Evolutionary conservation across 768 basidiomycete species (phyloP).

Genomic region (Tephrocybe sp.): DNA sequence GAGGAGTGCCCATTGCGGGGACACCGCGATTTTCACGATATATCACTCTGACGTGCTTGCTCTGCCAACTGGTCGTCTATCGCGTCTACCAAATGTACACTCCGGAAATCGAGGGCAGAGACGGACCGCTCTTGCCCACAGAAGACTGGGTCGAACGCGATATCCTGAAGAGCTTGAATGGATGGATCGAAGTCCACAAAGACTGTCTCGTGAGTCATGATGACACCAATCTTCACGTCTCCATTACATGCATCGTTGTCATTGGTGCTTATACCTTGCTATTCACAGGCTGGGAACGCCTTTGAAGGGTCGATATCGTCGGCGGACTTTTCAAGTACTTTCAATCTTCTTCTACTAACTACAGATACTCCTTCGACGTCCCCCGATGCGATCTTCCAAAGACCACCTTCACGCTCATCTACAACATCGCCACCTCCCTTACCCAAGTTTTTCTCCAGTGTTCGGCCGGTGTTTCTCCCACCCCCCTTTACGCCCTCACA

Average conservation of each 20-base stretch:
- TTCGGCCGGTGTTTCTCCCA: conserved; percentile 68
- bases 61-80: conserved; percentile 66
- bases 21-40: conserved; percentile 55
- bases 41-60: conserved; percentile 66
- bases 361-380: conserved; percentile 24
- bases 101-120: conserved; percentile 56
- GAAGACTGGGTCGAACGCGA: conserved; percentile 80
- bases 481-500: conserved; percentile 79
- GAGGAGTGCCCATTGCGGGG: conserved; percentile 39
- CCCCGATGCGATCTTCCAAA: conserved; percentile 23
- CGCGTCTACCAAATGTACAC: conserved; percentile 65
- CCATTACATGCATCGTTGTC: conserved; percentile 3
- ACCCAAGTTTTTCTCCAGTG: conserved; percentile 45
- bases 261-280: conserved; percentile 4
- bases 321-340: conserved; percentile 42
- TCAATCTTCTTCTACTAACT: conserved; percentile 46
- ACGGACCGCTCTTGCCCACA: conserved; percentile 66
- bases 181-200: conserved; percentile 74
- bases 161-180: conserved; percentile 61
- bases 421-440: conserved; percentile 27
- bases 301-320: conserved; percentile 39
- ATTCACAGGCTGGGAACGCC: conserved; percentile 36
- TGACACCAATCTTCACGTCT: conserved; percentile 10
- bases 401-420: conserved; percentile 23
- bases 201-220: conserved; percentile 61